Conservation (phyloP, 163 green algal species). For the Chlamydomonas reinhardtii region DNA sequence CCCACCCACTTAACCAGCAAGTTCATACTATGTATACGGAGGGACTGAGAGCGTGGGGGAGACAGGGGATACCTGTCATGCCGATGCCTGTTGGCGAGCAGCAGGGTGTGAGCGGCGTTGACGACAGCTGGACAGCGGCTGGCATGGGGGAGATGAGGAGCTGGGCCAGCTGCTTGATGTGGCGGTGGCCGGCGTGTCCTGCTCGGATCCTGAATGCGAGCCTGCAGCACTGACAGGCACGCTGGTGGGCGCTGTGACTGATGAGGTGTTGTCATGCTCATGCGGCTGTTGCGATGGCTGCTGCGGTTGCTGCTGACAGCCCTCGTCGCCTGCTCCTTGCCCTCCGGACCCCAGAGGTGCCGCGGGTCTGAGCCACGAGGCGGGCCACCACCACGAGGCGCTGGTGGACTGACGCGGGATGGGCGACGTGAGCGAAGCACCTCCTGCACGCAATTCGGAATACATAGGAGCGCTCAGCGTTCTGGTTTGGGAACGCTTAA, state of each 20-base stretch:
- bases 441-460: neutral
- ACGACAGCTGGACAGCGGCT: neutral
- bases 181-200: neutral
- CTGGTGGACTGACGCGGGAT: neutral
- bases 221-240: neutral
- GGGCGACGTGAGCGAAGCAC: neutral
- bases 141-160: neutral
- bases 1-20: no score
- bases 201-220: neutral
- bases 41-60: no score
- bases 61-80: no score
- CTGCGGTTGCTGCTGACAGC: neutral
- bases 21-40: no score
- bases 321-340: neutral
- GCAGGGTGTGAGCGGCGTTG: neutral
- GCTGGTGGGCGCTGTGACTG: neutral
- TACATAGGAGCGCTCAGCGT: neutral
- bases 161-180: neutral
- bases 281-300: neutral
- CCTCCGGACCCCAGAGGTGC: neutral
- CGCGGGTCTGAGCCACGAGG: neutral
- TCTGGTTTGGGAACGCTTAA: conserved; percentile 1
- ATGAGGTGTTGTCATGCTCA: conserved; percentile 1
- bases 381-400: neutral
- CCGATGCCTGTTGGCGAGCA: neutral